These are phyloP conservation scores for Ophiosphaerella korrae DNA, from an alignment of 2,329 filamentous ascomycete species.

Conservation along the genomic window DNA sequence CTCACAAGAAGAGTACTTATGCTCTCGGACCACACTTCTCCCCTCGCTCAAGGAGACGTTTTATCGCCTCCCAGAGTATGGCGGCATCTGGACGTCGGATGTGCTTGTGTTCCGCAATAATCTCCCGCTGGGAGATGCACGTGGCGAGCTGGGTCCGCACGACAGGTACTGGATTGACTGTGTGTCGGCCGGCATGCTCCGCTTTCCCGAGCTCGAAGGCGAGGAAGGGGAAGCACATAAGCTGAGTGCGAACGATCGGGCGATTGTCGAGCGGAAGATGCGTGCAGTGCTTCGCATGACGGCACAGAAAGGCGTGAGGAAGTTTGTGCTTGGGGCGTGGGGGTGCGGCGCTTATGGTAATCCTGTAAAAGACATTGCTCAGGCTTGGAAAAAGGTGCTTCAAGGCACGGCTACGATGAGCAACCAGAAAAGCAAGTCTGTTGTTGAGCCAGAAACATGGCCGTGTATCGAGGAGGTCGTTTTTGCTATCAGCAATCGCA, in stretches of 20 bases:
- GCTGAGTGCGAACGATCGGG: constrained; percentile 54
- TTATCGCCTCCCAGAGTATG: constrained; percentile 65
- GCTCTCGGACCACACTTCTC: constrained; percentile 64
- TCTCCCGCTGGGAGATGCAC: constrained; percentile 31
- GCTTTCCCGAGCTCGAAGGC: constrained; percentile 59
- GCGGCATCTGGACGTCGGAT: constrained; percentile 62
- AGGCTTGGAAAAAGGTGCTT: constrained; percentile 56
- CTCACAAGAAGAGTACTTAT: constrained; percentile 67
- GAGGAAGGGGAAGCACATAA: constrained; percentile 47
- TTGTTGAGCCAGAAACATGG: constrained; percentile 45
- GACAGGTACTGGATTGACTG: constrained; percentile 65
- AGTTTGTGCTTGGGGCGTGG: constrained; percentile 66
- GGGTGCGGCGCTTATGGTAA: constrained; percentile 69
- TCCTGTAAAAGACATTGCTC: constrained; percentile 63
- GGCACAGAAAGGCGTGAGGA: constrained; percentile 51
- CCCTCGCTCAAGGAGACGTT: constrained; percentile 63
- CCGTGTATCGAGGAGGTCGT: constrained; percentile 57
- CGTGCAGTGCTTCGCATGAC: constrained; percentile 60
- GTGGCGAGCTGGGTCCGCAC: constrained; percentile 50
- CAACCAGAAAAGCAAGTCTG: constrained; percentile 31
- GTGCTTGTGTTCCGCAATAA: constrained; percentile 62
- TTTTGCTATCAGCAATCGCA: constrained; percentile 62
- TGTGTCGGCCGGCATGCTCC: constrained; percentile 62
- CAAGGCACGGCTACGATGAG: constrained; percentile 11
- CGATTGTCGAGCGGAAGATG: constrained; percentile 62